Evolutionary conservation across 805 yeast species (phyloP).

Genomic region (Hanseniaspora osmophila): DNA sequence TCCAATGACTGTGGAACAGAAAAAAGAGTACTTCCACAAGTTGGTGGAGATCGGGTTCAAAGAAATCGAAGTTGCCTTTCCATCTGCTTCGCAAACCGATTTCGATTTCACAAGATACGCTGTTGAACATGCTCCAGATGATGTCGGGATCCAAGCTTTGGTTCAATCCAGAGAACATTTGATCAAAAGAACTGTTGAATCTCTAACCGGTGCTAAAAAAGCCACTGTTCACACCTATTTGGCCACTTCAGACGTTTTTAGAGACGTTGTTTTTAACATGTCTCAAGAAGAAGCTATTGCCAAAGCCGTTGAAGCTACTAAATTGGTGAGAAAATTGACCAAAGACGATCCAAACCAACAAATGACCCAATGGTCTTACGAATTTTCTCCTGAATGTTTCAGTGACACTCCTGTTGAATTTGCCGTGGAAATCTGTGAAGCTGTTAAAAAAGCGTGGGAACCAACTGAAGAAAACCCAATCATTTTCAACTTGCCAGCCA

Average conservation of each 20-base stretch:
- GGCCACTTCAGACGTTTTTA: constrained; percentile 63
- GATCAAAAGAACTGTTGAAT: constrained; percentile 59
- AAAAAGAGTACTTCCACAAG: constrained; percentile 62
- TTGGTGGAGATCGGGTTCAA: constrained; percentile 61
- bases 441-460: constrained; percentile 67
- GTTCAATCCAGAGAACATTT: constrained; percentile 68
- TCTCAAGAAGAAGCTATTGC: constrained; percentile 50
- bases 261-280: constrained; percentile 67
- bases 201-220: constrained; percentile 56
- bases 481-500: constrained; percentile 68
- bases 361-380: constrained; percentile 55
- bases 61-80: constrained; percentile 71
- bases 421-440: constrained; percentile 66
- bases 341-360: constrained; percentile 57
- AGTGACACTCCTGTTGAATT: constrained; percentile 62
- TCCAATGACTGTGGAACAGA: constrained; percentile 65
- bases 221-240: constrained; percentile 62
- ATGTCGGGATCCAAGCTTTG: constrained; percentile 57
- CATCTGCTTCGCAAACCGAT: constrained; percentile 72
- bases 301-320: constrained; percentile 59
- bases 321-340: constrained; percentile 51
- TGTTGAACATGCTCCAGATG: constrained; percentile 65
- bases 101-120: constrained; percentile 72
- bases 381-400: constrained; percentile 70
- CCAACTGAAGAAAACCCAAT: constrained; percentile 64